Evolutionary conservation across 331 rosid species (phyloP).

Genomic region (Malus hybrid): DNA sequence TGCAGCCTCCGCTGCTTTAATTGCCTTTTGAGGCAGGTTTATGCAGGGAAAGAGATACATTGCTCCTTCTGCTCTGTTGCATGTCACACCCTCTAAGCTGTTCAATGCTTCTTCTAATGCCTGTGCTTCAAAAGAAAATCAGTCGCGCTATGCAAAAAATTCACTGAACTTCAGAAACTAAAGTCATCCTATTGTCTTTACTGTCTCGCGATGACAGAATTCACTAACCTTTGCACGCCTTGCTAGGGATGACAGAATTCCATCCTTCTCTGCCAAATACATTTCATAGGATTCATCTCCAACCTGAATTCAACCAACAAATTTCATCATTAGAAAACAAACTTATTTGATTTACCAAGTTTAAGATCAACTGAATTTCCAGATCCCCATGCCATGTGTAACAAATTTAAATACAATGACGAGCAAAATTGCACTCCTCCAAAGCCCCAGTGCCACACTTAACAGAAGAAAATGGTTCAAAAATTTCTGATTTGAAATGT

Average conservation of each 20-base stretch:
- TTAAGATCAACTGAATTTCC: background rate
- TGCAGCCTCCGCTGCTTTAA: constrained; percentile 74
- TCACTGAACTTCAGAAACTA: background rate
- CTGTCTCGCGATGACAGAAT: background rate
- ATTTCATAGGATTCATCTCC: constrained; percentile 86
- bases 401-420: background rate
- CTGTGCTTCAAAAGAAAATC: constrained; percentile 23
- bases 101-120: constrained; percentile 68
- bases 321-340: constrained; percentile 8
- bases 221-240: constrained; percentile 82
- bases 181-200: background rate
- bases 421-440: background rate
- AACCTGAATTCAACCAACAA: constrained; percentile 47
- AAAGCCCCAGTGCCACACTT: background rate
- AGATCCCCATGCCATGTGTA: background rate
- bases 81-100: constrained; percentile 75
- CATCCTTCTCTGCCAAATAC: constrained; percentile 59
- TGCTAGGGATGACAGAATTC: constrained; percentile 68
- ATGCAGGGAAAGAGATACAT: constrained; percentile 89
- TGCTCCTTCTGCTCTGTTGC: constrained; percentile 98
- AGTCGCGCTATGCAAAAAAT: background rate
- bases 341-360: background rate
- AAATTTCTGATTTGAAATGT: background rate
- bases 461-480: background rate
- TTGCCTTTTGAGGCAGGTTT: constrained; percentile 64